These are phyloP conservation scores for Ophiostoma tasmaniense DNA, from an alignment of 2,329 filamentous ascomycete genomes.

Conservation along the genomic window DNA sequence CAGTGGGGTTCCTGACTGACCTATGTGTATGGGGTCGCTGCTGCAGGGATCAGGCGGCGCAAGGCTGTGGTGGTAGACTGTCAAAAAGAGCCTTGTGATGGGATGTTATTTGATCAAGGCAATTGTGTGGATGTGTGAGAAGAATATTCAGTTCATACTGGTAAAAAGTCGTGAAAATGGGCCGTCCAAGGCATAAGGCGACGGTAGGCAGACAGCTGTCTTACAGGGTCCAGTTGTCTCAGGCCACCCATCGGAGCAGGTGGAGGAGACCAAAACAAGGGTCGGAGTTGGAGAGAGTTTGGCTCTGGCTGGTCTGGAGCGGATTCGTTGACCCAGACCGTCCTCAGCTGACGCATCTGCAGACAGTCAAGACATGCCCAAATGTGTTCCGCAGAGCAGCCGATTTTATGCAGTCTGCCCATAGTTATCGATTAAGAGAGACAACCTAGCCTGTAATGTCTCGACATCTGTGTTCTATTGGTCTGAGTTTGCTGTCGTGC, in stretches of 20 bases:
- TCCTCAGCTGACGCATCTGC: neutral
- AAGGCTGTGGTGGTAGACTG: constrained; percentile 4
- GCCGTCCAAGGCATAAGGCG: neutral
- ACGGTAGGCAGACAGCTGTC: neutral
- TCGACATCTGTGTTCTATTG: neutral
- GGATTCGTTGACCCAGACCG: neutral
- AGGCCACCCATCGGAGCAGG: neutral
- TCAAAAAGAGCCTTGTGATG: neutral
- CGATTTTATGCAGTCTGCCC: neutral
- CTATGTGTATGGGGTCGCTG: neutral
- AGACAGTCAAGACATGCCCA: neutral
- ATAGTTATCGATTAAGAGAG: neutral
- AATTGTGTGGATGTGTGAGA: no score
- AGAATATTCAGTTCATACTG: no score
- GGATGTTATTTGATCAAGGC: neutral
- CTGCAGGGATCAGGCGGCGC: constrained; percentile 3
- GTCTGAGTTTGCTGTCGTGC: neutral
- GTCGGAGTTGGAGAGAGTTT: neutral
- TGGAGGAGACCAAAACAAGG: neutral
- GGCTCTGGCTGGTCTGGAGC: neutral
- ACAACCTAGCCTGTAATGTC: neutral
- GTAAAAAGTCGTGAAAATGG: neutral
- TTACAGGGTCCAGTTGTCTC: neutral
- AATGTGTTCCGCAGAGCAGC: neutral
- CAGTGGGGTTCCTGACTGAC: constrained; percentile 6